Percentiles rank a stretch among this genome's conserved stretches.
phyloP scores from a whole-genome alignment of 2,329 filamentous ascomycete species.

The Alternaria gansuensis region DNA sequence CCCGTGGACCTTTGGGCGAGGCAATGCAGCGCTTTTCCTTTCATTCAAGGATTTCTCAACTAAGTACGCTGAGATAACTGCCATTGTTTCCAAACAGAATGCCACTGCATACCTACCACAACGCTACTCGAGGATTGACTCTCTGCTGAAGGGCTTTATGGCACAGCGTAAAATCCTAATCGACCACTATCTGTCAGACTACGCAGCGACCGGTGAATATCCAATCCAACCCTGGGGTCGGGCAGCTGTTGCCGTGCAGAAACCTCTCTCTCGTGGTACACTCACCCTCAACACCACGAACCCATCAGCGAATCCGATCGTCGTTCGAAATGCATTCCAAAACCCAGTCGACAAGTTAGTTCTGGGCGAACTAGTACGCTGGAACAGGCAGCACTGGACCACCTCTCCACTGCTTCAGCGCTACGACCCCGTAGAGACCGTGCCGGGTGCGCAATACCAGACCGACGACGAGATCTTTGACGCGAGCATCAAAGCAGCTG shows the following conservation, averaged over 20 bases:
- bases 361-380: conserved; percentile 42
- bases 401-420: conserved; percentile 40
- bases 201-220: conserved; percentile 40
- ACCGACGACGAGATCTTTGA: conserved; percentile 31
- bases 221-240: conserved; percentile 27
- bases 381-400: conserved; percentile 45
- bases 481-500: conserved; percentile 8
- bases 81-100: conserved; percentile 20
- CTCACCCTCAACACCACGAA: conserved; percentile 47
- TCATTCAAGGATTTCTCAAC: conserved; percentile 19
- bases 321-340: conserved; percentile 41
- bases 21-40: conserved; percentile 19
- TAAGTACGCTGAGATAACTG: conserved; percentile 17
- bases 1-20: conserved; percentile 24
- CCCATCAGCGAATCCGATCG: conserved; percentile 37
- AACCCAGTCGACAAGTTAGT: conserved; percentile 48
- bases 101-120: conserved; percentile 21
- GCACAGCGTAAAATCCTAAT: conserved; percentile 24
- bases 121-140: conserved; percentile 15
- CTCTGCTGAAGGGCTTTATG: conserved; percentile 20
- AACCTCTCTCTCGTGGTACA: conserved; percentile 44
- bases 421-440: conserved; percentile 41
- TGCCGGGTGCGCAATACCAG: conserved; percentile 33
- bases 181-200: conserved; percentile 13
- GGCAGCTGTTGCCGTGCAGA: conserved; percentile 19